Evolutionary conservation across 192 early-diverging fungal genomes (phyloP), one percentile per base, ranked within the genome.

Genomic region (Coemansia nantahalensis): DNA sequence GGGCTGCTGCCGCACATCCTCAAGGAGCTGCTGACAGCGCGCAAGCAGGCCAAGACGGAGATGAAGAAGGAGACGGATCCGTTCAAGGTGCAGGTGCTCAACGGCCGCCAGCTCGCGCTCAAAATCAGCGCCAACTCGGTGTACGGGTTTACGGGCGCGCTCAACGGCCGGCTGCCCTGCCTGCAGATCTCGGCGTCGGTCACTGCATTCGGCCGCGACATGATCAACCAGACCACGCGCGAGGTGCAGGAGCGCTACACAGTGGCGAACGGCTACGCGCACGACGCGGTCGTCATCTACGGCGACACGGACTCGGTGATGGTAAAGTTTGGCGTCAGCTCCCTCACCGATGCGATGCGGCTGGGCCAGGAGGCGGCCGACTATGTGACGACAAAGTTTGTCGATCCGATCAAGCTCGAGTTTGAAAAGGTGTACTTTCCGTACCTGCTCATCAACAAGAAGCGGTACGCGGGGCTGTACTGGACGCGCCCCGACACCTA

Each of bases 361-460:
- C 62, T 95, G 0, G 92, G 92, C 67, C 70, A 77, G 32, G 86
- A 93, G 54, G 96, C 93, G 3, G 93, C 96, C 4, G 80, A 83
- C 15, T 73, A 80, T 65, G 93, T 99, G 2, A 95, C 96, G 8
- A 70, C 56, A 18, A 79, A 88, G 53, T 99, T 99, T 57, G 66
- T 91, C 18, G 82, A 78, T 13, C 96, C 94, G 3, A 98, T 98
- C 76, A 96, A 96, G 59, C 78, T 98, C n/a, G 95, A 98, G 63
- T 98, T 98, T 56, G 94, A 98, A 63, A 98, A 99, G 62, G 93
- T 96, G n/a, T 97, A 99, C 46, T 97, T 87, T 53, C 94, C 94
- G 17, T 99, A 97, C 62, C 65, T 99, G 47, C 73, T 99, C 28
- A 97, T 99, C 56, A 97, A 88, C 83, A 99, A 99, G 75, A 99